Percentiles rank a stretch among this genome's conserved stretches.
These are phyloP conservation scores for Hypoxylon subgilvum DNA, from an alignment of 495 filamentous ascomycete genomes.

Conservation along the genomic window DNA sequence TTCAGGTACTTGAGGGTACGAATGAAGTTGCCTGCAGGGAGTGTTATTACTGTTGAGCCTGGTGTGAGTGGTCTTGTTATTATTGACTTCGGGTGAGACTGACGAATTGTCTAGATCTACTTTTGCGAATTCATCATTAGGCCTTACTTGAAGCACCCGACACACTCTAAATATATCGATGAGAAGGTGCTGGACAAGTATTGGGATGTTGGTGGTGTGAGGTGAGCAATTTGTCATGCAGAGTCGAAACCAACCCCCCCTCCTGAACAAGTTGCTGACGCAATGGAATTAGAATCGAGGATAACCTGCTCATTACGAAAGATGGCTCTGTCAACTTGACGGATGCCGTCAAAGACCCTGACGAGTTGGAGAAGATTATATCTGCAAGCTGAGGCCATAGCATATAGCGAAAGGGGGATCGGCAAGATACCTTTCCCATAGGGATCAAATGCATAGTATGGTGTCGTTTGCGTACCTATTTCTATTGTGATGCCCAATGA, in stretches of 20 bases:
- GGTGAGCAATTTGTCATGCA: too few species aligned
- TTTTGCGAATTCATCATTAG: conserved; percentile 94
- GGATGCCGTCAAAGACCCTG: conserved; percentile 71
- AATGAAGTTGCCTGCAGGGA: conserved; percentile 72
- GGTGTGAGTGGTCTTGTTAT: conserved; percentile 62
- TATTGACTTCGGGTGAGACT: conserved; percentile 1
- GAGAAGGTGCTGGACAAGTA: conserved; percentile 74
- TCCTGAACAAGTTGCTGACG: too few species aligned
- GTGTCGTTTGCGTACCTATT: too few species aligned
- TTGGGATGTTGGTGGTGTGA: conserved; percentile 90
- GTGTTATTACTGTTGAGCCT: conserved; percentile 89
- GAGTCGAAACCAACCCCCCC: too few species aligned
- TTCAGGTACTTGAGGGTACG: conserved; percentile 86
- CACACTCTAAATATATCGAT: conserved; percentile 76
- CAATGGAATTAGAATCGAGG: conserved; percentile 64
- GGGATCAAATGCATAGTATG: too few species aligned
- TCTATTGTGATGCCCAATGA: too few species aligned
- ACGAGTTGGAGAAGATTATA: conserved; percentile 70
- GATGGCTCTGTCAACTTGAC: conserved; percentile 82
- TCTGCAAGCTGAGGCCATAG: conserved; percentile 32
- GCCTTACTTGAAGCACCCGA: conserved; percentile 73
- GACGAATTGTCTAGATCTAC: conserved; percentile 67
- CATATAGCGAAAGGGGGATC: background rate
- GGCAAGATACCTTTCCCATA: too few species aligned
- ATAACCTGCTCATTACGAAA: conserved; percentile 80